A percentile compares a stretch with the other conserved stretches of the same genome.
phyloP scores from a whole-genome alignment of 106 monocot genomes.

The Xerophyta viscosa region DNA sequence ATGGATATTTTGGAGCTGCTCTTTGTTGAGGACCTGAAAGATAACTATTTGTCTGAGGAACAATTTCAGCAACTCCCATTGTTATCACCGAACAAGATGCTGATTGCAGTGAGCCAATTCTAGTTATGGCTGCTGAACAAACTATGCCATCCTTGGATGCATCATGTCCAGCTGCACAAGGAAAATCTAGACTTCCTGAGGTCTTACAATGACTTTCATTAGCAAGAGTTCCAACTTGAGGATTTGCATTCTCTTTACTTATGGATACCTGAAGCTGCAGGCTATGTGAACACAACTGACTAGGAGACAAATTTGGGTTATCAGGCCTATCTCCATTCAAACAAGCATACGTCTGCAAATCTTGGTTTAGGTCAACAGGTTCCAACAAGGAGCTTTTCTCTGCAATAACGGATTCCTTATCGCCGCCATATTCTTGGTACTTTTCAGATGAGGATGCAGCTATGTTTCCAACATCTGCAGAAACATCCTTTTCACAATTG shows the following conservation, averaged over 20 bases:
- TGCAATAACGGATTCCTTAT: neutral
- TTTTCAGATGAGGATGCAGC: constrained; percentile 6
- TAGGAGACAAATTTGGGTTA: constrained; percentile 5
- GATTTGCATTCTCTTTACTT: neutral
- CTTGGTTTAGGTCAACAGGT: constrained; percentile 21
- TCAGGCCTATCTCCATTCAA: neutral
- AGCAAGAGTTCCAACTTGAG: constrained; percentile 8
- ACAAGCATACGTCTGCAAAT: constrained; percentile 6
- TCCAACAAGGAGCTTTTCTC: constrained; percentile 12
- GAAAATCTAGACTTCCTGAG: constrained; percentile 3
- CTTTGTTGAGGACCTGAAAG: no score
- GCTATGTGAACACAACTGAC: constrained; percentile 4
- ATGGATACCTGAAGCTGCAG: neutral
- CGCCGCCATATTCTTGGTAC: constrained; percentile 7
- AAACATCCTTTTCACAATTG: constrained; percentile 4
- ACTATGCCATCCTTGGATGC: constrained; percentile 2
- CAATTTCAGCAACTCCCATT: constrained; percentile 7
- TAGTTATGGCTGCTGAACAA: constrained; percentile 10
- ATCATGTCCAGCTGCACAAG: neutral
- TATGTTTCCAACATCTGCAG: neutral
- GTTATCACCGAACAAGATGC: neutral
- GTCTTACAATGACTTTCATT: constrained; percentile 7
- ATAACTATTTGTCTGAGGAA: neutral
- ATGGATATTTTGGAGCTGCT: constrained; percentile 8
- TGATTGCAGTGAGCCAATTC: constrained; percentile 4